Evolutionary conservation across 2,329 filamentous ascomycete species (phyloP).

Genomic region (Rachicladosporium sp.): DNA sequence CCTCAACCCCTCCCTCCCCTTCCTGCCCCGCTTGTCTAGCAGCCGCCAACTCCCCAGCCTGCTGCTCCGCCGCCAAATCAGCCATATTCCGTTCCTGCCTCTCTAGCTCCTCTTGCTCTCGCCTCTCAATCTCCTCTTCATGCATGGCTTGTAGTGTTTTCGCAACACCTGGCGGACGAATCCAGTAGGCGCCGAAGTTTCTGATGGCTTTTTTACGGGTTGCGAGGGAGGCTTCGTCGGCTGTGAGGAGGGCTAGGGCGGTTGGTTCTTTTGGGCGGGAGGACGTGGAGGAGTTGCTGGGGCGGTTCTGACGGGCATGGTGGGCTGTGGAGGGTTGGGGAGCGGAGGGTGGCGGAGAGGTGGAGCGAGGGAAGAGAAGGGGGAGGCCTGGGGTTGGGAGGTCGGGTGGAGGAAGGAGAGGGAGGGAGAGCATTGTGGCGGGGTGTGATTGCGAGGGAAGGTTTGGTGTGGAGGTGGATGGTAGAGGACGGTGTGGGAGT

Average conservation of each 20-base stretch:
- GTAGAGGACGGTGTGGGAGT: too few relatives aligned
- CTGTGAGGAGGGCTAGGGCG: conserved; percentile 54
- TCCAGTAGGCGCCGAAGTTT: conserved; percentile 81
- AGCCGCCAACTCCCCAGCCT: conserved; percentile 40
- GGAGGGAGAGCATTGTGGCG: conserved; percentile 20
- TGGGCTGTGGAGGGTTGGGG: conserved; percentile 14
- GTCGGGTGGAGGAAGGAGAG: conserved; percentile 20
- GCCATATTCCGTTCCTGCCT: conserved; percentile 58
- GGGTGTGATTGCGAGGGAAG: background rate
- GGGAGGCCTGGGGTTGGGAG: conserved; percentile 7
- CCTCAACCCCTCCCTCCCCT: conserved; percentile 27
- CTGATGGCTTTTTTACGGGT: conserved; percentile 70
- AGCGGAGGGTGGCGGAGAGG: conserved; percentile 15
- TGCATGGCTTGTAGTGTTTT: conserved; percentile 86
- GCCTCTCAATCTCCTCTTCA: conserved; percentile 78
- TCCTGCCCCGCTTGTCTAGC: conserved; percentile 12
- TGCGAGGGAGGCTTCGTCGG: conserved; percentile 66
- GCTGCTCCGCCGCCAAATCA: conserved; percentile 53
- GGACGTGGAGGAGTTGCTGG: conserved; percentile 22
- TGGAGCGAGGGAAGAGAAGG: conserved; percentile 3
- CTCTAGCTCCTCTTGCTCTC: conserved; percentile 69
- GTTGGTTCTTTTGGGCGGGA: conserved; percentile 33
- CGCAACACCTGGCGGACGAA: conserved; percentile 72
- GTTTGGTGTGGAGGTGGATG: background rate
- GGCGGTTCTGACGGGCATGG: conserved; percentile 11